A percentile compares a stretch with the other conserved stretches of the same genome.
Conservation (phyloP, 2,329 filamentous ascomycete genomes). For the Phialophora macrospora region DNA sequence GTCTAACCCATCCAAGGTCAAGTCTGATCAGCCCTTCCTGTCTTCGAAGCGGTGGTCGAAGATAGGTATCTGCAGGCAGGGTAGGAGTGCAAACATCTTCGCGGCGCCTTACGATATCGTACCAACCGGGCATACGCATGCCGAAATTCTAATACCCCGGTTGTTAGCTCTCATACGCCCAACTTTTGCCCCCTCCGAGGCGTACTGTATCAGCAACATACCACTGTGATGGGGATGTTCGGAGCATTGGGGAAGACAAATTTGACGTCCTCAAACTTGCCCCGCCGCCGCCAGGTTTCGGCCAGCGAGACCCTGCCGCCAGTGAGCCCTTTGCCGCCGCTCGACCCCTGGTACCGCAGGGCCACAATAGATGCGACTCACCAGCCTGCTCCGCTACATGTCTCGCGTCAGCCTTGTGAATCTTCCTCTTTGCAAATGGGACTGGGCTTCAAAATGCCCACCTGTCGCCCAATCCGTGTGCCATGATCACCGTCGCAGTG, state of each 20-base stretch:
- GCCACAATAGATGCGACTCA: conserved; percentile 35
- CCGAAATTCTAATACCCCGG: conserved; percentile 37
- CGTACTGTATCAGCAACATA: conserved; percentile 49
- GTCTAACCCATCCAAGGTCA: conserved; percentile 40
- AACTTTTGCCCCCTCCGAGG: not conserved
- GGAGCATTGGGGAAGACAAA: conserved; percentile 95
- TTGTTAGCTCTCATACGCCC: conserved; percentile 12
- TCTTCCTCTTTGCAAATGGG: not conserved
- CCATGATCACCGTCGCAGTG: conserved; percentile 92
- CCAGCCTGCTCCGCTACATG: conserved; percentile 55
- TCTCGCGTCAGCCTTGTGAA: conserved; percentile 25
- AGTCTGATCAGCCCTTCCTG: conserved; percentile 4
- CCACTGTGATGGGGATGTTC: conserved; percentile 80
- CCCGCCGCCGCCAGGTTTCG: conserved; percentile 81
- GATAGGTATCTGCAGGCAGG: not conserved
- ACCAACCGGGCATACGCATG: conserved; percentile 45
- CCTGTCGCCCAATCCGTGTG: conserved; percentile 92
- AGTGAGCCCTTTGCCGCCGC: not conserved
- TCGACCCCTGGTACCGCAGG: not conserved
- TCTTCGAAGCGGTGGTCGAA: conserved; percentile 1
- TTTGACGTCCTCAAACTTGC: conserved; percentile 84
- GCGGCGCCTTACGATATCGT: conserved; percentile 55
- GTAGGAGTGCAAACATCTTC: conserved; percentile 42
- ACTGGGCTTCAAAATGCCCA: conserved; percentile 43
- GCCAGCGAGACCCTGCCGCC: conserved; percentile 70